A percentile compares a stretch with the other conserved stretches of the same genome.
Evolutionary conservation across 305 asterid species (phyloP).

Genomic region (Vinca major): DNA sequence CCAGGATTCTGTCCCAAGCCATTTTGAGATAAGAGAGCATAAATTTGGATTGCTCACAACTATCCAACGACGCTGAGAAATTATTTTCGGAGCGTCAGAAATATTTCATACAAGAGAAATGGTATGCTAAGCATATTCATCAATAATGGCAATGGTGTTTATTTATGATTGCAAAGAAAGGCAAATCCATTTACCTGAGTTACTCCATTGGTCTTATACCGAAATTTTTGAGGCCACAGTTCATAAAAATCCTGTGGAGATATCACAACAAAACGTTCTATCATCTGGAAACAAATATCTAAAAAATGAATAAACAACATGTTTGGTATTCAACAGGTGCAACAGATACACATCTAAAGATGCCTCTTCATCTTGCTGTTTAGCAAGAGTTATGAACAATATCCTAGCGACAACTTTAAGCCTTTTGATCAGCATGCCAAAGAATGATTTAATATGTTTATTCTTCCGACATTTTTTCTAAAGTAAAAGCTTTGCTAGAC

Average conservation of each 20-base stretch:
- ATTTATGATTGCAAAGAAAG: background rate
- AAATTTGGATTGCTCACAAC: conserved; percentile 42
- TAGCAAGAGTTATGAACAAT: no score
- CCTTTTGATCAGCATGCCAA: no score
- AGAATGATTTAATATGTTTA: no score
- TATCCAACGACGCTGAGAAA: conserved; percentile 37
- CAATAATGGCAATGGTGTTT: background rate
- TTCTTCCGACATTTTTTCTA: no score
- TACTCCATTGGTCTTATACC: conserved; percentile 34
- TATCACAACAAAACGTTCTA: background rate
- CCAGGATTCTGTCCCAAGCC: conserved; percentile 42
- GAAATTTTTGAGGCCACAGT: conserved; percentile 37
- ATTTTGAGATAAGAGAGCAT: conserved; percentile 32
- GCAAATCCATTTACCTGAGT: conserved; percentile 26
- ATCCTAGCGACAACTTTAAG: no score
- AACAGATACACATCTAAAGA: background rate
- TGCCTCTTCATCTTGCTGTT: background rate
- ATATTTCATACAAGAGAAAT: background rate
- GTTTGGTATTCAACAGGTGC: background rate
- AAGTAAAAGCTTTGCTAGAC: background rate
- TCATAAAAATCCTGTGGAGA: conserved; percentile 28
- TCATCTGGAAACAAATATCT: background rate
- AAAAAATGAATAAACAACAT: background rate
- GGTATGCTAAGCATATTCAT: background rate
- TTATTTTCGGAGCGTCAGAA: conserved; percentile 4